Evolutionary conservation across 331 rosid genomes (phyloP), one percentile per base, ranked within the genome.

Genomic region (Rosa hybrid): DNA sequence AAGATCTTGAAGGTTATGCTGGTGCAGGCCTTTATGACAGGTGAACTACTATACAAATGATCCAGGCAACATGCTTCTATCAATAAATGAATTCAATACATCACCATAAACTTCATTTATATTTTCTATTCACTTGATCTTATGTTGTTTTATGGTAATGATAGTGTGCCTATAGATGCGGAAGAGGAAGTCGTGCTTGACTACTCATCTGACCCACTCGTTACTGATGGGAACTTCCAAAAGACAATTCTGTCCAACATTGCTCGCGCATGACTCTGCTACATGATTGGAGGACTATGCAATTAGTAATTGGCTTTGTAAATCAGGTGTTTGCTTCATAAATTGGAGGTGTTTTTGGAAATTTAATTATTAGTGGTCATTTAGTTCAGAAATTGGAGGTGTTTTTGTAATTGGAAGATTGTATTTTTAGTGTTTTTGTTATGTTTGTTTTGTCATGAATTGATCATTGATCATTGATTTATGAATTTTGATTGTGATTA

Each of bases 11-110:
- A 86, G 99, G 99, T 53, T 96, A 96, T 88, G 99, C 99, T 34
- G 99, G 99, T 83, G 99, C 99, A 12, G 99, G 98, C 39, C 98
- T 96, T 77, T 96, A 96, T 71, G 99, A 96, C 90, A 96, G 99
- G 99, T 95, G 85, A 56, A 71, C 25, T 62, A 68, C 69, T 49
- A 13, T 25, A 30, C 73, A 16, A 30, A 18, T 65, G 30, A 64
- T 23, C 7, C 54, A 51, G 13, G 71, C 46, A 27, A 48, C 6
- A 48, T 64, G 49, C 48, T 3, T 51, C 13, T 44, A 18, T n/a
- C 50, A 27, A 53, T 12, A 48, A 45, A 21, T 64, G 17, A 9
- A 54, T 54, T 30, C 34, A 18, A 25, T 27, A 18, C 67, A 5
- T 4, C 8, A 4, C 30, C 30, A 48, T 9, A 5, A 62, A 16